Percentiles rank a stretch among this genome's conserved stretches.
These are phyloP conservation scores for Pleurotus ostreatus DNA, from an alignment of 768 basidiomycete genomes.

Conservation along the genomic window DNA sequence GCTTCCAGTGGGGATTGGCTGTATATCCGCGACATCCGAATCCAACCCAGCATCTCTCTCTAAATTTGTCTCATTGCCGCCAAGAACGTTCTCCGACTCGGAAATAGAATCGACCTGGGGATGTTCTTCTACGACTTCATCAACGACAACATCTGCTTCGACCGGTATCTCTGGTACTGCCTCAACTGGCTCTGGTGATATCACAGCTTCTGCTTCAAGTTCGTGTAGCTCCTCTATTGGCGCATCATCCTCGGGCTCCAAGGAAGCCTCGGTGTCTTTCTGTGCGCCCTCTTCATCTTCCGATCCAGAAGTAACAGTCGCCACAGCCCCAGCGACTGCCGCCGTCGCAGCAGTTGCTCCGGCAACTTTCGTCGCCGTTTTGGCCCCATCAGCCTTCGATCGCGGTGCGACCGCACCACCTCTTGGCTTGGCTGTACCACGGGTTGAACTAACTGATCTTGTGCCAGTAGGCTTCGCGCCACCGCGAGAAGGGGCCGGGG, in stretches of 20 bases:
- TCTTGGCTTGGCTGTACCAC: conserved; percentile 16
- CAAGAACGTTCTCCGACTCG: neutral
- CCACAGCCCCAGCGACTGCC: conserved; percentile 18
- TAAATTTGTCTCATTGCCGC: no score
- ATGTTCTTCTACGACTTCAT: neutral
- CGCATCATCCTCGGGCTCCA: conserved; percentile 6
- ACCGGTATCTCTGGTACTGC: neutral
- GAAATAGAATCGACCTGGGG: neutral
- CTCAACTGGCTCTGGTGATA: neutral
- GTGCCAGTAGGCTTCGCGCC: conserved; percentile 19
- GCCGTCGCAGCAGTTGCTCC: conserved; percentile 15
- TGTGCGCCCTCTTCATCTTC: neutral
- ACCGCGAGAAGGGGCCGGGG: conserved; percentile 22
- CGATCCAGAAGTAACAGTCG: conserved; percentile 7
- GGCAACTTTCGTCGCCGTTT: conserved; percentile 5
- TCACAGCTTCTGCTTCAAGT: conserved; percentile 5
- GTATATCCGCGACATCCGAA: no score
- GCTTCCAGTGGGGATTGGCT: neutral
- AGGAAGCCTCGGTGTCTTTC: neutral
- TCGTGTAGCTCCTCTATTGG: conserved; percentile 6
- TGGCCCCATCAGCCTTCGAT: conserved; percentile 13
- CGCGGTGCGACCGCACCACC: conserved; percentile 17
- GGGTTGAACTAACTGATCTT: conserved; percentile 25
- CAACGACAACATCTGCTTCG: neutral
- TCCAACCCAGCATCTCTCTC: no score